Conservation (phyloP, 2,329 filamentous ascomycete genomes). For the Aspergillus novoparasiticus region DNA sequence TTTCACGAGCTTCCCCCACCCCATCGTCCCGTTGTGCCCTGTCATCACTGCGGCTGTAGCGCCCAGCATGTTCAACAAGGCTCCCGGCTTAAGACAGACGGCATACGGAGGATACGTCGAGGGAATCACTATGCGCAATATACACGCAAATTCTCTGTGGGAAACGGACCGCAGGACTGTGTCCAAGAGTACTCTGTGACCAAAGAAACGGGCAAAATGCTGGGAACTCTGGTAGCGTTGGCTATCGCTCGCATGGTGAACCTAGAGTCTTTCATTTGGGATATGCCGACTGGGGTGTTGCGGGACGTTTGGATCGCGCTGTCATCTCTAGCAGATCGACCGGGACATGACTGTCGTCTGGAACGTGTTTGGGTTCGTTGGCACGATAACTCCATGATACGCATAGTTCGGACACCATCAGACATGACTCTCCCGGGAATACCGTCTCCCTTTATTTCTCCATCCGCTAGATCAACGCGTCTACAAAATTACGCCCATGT, state of each 20-base stretch:
- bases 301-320: conserved; percentile 81
- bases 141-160: conserved; percentile 79
- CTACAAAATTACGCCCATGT: conserved; percentile 61
- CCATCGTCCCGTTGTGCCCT: conserved; percentile 14
- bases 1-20: conserved; percentile 56
- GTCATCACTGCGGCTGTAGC: conserved; percentile 36
- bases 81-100: background rate
- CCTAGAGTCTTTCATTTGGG: conserved; percentile 81
- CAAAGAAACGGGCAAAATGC: conserved; percentile 84
- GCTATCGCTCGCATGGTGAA: conserved; percentile 81
- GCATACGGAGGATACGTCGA: conserved; percentile 44
- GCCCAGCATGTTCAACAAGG: conserved; percentile 19
- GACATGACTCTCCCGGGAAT: conserved; percentile 19
- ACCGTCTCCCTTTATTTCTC: conserved; percentile 18
- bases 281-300: conserved; percentile 83
- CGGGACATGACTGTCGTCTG: conserved; percentile 65
- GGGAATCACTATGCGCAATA: conserved; percentile 78
- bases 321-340: conserved; percentile 67
- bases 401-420: conserved; percentile 20
- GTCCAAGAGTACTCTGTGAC: conserved; percentile 79
- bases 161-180: conserved; percentile 78
- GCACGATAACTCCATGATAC: conserved; percentile 67
- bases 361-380: conserved; percentile 79
- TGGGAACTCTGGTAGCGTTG: conserved; percentile 78
- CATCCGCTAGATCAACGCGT: conserved; percentile 37